A percentile compares a stretch with the other conserved stretches of the same genome.
These are phyloP conservation scores for Haematococcus lacustris DNA, from an alignment of 139 green algal genomes.

Conservation along the genomic window DNA sequence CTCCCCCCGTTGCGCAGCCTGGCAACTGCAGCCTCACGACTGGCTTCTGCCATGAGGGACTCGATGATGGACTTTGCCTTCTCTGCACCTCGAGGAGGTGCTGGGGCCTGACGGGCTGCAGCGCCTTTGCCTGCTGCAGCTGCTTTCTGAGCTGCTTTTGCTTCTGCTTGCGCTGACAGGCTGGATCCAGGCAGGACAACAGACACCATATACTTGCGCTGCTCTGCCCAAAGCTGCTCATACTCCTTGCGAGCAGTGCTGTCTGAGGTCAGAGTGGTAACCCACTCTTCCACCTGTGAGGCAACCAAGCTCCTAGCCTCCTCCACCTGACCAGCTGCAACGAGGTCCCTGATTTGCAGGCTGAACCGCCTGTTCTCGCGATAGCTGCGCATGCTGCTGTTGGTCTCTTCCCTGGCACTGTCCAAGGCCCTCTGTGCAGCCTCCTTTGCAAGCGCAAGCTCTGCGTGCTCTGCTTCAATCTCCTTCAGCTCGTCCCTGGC, in stretches of 20 bases:
- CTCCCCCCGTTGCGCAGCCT: constrained; percentile 6
- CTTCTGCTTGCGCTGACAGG: constrained; percentile 3
- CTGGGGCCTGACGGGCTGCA: background rate
- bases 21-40: constrained; percentile 6
- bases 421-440: constrained; percentile 15
- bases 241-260: constrained; percentile 33
- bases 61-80: constrained; percentile 48
- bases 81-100: constrained; percentile 25
- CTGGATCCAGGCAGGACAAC: constrained; percentile 40
- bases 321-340: constrained; percentile 34
- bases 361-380: constrained; percentile 49
- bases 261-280: constrained; percentile 27
- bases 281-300: constrained; percentile 16
- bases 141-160: constrained; percentile 4
- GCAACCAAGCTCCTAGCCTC: constrained; percentile 25
- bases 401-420: constrained; percentile 7
- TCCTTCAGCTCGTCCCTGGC: constrained; percentile 26
- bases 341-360: constrained; percentile 44
- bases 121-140: background rate
- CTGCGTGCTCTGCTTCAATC: constrained; percentile 33
- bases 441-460: constrained; percentile 31
- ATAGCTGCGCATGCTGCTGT: constrained; percentile 34
- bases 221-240: constrained; percentile 30
- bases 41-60: constrained; percentile 29
- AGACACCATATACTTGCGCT: constrained; percentile 40